Base-by-base conservation (phyloP, 306 rosid genomes). In the Abrus pulchellus region DNA sequence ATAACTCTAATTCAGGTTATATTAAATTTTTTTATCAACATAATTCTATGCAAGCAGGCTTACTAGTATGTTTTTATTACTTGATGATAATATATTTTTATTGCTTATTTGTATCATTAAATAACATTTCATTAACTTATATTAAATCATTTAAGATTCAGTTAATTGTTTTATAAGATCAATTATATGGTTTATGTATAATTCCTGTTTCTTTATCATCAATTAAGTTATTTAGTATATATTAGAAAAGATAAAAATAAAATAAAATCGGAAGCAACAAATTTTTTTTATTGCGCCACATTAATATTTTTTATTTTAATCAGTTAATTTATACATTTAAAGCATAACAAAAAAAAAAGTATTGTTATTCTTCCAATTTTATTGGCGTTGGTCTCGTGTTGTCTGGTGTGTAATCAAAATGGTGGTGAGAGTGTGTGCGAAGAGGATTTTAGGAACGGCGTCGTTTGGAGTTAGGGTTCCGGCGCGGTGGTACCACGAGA, bases 401-500 rank as follows among this genome's bases (percentile, higher is more conserved):
- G 20, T 65, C 54, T 27, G 20, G 9, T 43, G 38, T 11, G 11
- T 13, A 6, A 34, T 0, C 13, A 87, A 80, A 28, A 94, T 94
- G 98, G 33, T 88, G 96, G 32, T 85, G 89, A 85, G 97, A 75
- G 73, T 86, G 0, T 77, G 84, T 2, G 75, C 96, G 28, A 89
- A 85, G 87, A 85, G 85, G 43, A 9, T 94, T 47, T 64, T 86
- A 65, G 89, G 82, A 82, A 56, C 87, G n/a, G 75, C 82, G 49
- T 82, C 87, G 10, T 27, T 9, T 45, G 86, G 89, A 8, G 68
- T 64, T 50, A 87, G 80, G 87, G 80, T 86, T 73, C 69, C 78
- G 64, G 84, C 89, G 9, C 89, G 97, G 4, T 56, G 75, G 13
- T 94, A 94, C 85, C 97, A 94, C 65, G 94, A 90, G 92, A 84